Evolutionary conservation across 2,329 filamentous ascomycete species (phyloP), one percentile per base, ranked within the genome.

Genomic region (Fusarium continuum): DNA sequence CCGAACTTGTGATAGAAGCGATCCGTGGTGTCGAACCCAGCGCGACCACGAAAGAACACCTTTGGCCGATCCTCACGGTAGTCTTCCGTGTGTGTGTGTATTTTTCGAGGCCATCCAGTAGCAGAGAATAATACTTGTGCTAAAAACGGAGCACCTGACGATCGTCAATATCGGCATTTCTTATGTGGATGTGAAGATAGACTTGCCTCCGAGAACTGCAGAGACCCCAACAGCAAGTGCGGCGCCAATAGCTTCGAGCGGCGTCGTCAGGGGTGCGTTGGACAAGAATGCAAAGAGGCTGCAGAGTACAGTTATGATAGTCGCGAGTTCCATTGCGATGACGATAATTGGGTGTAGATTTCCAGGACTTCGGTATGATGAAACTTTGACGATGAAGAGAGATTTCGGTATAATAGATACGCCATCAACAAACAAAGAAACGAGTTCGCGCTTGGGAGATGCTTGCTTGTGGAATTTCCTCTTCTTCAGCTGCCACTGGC

Each of bases 1-100:
- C 55, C 55, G 16, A 16, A 29, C 10, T 9, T 23, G n/a, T 26
- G 55, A 11, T 56, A 43, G 20, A 44, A 55, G 4, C 25, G 38
- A 32, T 49, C 41, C 7, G 13, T 3, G 5, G 14, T 20, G 17
- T 19, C 29, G 26, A 58, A 34, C 19, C 34, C 32, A 14, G 8
- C 20, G 16, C 36, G 31, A 7, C 16, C n/a, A 5, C 13, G 20
- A 23, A 16, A 2, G 4, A 32, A 19, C 2, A 6, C 5, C 17
- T 11, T 32, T 8, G n/a, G 17, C 14, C 8, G 17, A 16, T 29
- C 20, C 2, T 29, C 23, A 6, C 35, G 20, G 16, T 46, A 29
- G 14, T 13, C 9, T 5, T n/a, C 14, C 0, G 29, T 11, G 6
- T 4, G 4, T 0, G 14, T 10, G 4, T 14, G n/a, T 19, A 8